Conservation (phyloP, 2,329 filamentous ascomycete species). For the Didymella glomerata region DNA sequence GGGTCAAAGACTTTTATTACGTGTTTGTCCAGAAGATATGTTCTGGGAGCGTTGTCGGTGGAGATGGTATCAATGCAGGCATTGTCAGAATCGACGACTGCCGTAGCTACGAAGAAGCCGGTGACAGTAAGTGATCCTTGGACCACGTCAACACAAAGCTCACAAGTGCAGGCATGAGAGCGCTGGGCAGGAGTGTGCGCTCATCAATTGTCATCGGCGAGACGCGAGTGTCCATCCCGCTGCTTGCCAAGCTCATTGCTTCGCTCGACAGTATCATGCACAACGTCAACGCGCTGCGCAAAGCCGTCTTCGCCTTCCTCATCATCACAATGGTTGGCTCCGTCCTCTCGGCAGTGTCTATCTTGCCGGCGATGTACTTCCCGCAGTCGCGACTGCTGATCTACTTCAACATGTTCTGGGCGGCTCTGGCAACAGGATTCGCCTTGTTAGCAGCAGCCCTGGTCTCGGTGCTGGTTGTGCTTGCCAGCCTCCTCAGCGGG, state of each 20-base stretch:
- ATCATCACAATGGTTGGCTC: constrained; percentile 28
- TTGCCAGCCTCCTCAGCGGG: constrained; percentile 8
- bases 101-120: constrained; percentile 20
- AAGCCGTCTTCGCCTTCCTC: constrained; percentile 29
- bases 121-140: constrained; percentile 8
- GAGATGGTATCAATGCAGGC: neutral
- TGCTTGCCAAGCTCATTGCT: constrained; percentile 20
- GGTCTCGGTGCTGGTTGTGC: constrained; percentile 21
- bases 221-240: constrained; percentile 28
- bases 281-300: constrained; percentile 16
- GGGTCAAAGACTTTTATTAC: constrained; percentile 26
- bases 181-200: constrained; percentile 10
- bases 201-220: constrained; percentile 28
- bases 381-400: constrained; percentile 33
- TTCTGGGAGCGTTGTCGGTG: neutral
- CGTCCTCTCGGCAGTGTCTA: constrained; percentile 20
- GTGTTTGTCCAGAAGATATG: constrained; percentile 27
- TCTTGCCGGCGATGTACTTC: constrained; percentile 32
- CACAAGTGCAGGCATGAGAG: constrained; percentile 19
- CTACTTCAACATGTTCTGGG: constrained; percentile 29
- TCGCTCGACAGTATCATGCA: constrained; percentile 15
- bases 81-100: constrained; percentile 18
- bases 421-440: constrained; percentile 20
- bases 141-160: neutral
- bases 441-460: constrained; percentile 29